Evolutionary conservation across 2,329 filamentous ascomycete species (phyloP).

Genomic region (Chrysoporthe austroafricana): DNA sequence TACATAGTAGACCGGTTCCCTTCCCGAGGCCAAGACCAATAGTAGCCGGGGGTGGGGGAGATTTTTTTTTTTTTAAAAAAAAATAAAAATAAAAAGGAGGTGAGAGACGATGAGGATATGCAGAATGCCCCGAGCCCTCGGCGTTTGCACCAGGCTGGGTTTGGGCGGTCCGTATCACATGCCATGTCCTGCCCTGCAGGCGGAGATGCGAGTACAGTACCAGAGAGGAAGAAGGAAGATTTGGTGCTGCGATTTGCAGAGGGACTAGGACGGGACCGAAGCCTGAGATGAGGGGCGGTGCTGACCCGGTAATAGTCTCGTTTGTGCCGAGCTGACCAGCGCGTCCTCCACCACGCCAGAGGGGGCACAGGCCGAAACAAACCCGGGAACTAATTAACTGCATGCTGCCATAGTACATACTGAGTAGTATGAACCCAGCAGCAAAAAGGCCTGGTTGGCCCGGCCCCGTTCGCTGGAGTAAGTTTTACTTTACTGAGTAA

Average conservation of each 20-base stretch:
- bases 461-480: background rate
- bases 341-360: background rate
- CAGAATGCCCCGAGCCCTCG: background rate
- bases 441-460: background rate
- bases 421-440: background rate
- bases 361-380: slow-evolving; percentile 9
- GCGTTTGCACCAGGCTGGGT: background rate
- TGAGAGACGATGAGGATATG: background rate
- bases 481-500: background rate
- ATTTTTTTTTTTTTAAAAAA: too few relatives aligned
- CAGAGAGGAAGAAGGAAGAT: too few relatives aligned
- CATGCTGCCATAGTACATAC: too few relatives aligned
- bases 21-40: background rate
- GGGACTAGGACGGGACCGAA: too few relatives aligned
- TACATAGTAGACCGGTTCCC: background rate
- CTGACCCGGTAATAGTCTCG: too few relatives aligned
- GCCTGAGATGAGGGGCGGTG: too few relatives aligned
- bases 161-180: too few relatives aligned
- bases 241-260: too few relatives aligned
- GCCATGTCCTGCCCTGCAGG: too few relatives aligned
- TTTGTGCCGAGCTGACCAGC: too few relatives aligned
- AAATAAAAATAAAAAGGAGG: background rate
- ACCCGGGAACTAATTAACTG: background rate
- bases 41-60: background rate
- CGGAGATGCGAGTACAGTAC: too few relatives aligned